Evolutionary conservation across 2,329 filamentous ascomycete genomes (phyloP).

Genomic region (Thelonectria discophora): DNA sequence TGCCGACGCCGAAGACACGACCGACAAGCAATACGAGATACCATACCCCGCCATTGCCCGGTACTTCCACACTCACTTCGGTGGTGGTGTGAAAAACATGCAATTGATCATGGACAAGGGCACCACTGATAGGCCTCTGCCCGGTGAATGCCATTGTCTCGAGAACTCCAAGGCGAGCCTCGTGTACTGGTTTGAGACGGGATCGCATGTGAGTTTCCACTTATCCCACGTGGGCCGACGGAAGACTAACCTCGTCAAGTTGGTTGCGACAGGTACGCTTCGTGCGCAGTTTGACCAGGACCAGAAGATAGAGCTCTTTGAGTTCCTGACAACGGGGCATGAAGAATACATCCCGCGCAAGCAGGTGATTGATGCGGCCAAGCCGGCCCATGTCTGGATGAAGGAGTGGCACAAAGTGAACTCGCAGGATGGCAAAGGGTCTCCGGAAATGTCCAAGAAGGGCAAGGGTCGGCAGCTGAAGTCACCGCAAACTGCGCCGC

Average conservation of each 20-base stretch:
- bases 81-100: conserved; percentile 84
- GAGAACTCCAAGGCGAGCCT: conserved; percentile 81
- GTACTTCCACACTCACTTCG: conserved; percentile 90
- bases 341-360: conserved; percentile 85
- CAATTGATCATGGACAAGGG: conserved; percentile 83
- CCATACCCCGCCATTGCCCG: conserved; percentile 81
- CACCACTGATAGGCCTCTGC: conserved; percentile 62
- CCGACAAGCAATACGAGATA: conserved; percentile 87
- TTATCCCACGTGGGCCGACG: not conserved
- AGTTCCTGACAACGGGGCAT: conserved; percentile 79
- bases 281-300: conserved; percentile 81
- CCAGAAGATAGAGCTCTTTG: conserved; percentile 84
- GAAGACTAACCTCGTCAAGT: conserved; percentile 54
- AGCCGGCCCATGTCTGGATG: conserved; percentile 69
- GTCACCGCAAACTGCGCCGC: conserved; percentile 66
- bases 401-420: conserved; percentile 73
- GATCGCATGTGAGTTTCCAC: conserved; percentile 72
- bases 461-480: conserved; percentile 66
- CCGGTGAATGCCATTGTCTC: conserved; percentile 75
- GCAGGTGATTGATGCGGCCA: conserved; percentile 67
- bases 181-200: conserved; percentile 88
- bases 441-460: conserved; percentile 75
- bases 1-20: conserved; percentile 63
- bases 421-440: conserved; percentile 64
- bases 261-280: conserved; percentile 80